Percentiles rank a stretch among this genome's conserved stretches.
Conservation (phyloP, 345 rosid species). For the Dimocarpus longan region DNA sequence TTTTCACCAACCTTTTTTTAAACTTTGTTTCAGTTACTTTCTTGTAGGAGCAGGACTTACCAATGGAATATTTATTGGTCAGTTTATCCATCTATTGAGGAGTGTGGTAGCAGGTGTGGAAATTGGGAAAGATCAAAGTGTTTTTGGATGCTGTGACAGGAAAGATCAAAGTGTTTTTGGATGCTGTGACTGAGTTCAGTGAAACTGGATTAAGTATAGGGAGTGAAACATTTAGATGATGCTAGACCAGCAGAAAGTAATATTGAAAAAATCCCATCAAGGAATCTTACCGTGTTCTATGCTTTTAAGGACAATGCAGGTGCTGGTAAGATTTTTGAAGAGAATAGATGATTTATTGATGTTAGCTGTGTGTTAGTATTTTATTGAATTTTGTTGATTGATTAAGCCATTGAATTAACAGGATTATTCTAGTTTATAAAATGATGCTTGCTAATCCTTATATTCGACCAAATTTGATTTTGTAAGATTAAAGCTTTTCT, state of each 20-base stretch:
- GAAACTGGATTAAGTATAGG: slow-evolving; percentile 32
- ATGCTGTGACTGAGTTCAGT: slow-evolving; percentile 62
- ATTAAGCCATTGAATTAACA: background rate
- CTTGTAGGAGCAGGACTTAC: slow-evolving; percentile 38
- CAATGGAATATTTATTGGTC: slow-evolving; percentile 34
- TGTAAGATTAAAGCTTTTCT: background rate
- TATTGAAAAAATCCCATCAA: slow-evolving; percentile 14
- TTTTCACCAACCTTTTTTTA: background rate
- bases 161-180: slow-evolving; percentile 44
- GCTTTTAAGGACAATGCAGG: slow-evolving; percentile 27
- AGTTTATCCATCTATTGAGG: slow-evolving; percentile 26
- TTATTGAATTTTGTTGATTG: background rate
- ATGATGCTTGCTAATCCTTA: background rate
- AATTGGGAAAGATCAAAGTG: slow-evolving; percentile 34
- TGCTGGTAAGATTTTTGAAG: slow-evolving; percentile 42
- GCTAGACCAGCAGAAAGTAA: slow-evolving; percentile 22
- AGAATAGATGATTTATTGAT: slow-evolving; percentile 12
- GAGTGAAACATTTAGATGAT: slow-evolving; percentile 18
- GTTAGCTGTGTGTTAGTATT: background rate
- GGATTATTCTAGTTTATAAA: background rate
- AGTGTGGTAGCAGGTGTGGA: slow-evolving; percentile 36
- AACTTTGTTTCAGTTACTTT: slow-evolving; percentile 1
- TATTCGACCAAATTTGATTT: background rate
- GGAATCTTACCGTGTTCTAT: slow-evolving; percentile 11
- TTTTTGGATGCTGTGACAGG: slow-evolving; percentile 63